A percentile compares a stretch with the other conserved stretches of the same genome.
Conservation (phyloP, 352 stramenopile species). For the Peronospora farinosa region DNA sequence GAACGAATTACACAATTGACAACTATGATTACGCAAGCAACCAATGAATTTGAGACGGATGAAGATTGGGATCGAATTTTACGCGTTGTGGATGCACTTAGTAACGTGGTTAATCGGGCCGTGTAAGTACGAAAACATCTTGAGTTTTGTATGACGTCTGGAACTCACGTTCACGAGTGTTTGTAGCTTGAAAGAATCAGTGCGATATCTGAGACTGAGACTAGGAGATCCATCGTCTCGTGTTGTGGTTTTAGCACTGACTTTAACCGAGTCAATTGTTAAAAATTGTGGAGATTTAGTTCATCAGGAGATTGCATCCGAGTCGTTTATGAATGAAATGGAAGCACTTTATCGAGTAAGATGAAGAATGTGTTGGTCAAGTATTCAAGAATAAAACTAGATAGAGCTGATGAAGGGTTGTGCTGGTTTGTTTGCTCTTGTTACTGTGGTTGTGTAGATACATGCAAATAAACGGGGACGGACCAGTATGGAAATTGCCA, state of each 20-base stretch:
- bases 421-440: constrained; percentile 2
- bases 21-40: constrained; percentile 60
- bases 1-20: constrained; percentile 71
- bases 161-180: too few relatives aligned
- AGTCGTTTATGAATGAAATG: constrained; percentile 69
- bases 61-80: constrained; percentile 75
- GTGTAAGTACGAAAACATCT: constrained; percentile 25
- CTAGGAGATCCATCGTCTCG: constrained; percentile 55
- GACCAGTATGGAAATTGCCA: constrained; percentile 68
- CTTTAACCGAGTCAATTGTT: constrained; percentile 62
- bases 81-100: constrained; percentile 68
- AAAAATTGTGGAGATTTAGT: constrained; percentile 74
- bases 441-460: constrained; percentile 16
- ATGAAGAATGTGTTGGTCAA: constrained; percentile 13
- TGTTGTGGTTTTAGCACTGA: constrained; percentile 60
- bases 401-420: background rate
- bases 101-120: constrained; percentile 50
- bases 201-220: constrained; percentile 66
- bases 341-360: constrained; percentile 64
- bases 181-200: constrained; percentile 54
- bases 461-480: constrained; percentile 61
- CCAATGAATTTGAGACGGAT: constrained; percentile 61
- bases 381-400: background rate
- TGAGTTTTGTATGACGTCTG: too few relatives aligned
- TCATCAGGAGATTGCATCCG: constrained; percentile 57